Evolutionary conservation across 2,329 filamentous ascomycete species (phyloP), one percentile per base, ranked within the genome.

Genomic region (Coniochaeta sp.): DNA sequence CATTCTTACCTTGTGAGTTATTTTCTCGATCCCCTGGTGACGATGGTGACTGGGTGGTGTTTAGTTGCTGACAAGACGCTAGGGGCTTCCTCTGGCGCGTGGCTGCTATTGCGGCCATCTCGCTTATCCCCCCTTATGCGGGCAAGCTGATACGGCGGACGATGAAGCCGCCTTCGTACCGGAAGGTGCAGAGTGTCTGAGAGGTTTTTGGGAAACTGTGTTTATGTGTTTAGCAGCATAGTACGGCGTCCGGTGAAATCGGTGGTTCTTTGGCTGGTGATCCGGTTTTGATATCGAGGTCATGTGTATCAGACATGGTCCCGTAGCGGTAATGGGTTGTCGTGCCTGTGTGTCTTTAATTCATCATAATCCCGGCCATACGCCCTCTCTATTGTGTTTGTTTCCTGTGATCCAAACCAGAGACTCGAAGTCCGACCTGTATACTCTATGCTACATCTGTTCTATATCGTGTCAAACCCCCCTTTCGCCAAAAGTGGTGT

Each of bases 71-170:
- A 57, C 33, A 24, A 6, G n/a, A n/a, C 9, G 16, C 24, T 58
- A 88, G 90, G 74, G 91, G 86, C 19, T 99, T 96, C 75, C 78
- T 91, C 63, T 99, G 95, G 95, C 87, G 92, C 59, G 89, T 96
- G 36, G 77, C 83, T 7, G 91, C 90, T 38, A 92, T 98, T 59
- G 83, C 82, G 44, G 88, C 89, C 8, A 86, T 96, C 52, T 90
- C 90, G 47, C 75, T 98, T 60, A 83, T 96, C 56, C 95, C 95
- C 19, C 90, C 93, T 1, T 97, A 93, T 76, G 88, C 86, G 58
- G 91, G 84, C 22, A 98, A 98, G 78, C 74, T 96, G 62, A 89
- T 97, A 65, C 82, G 89, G 68, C 82, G 91, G 70, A 91, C 87
- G 62, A 88, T 96, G 80, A 93, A 89, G 76, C 95, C 95, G 63